Evolutionary conservation across 1,139 yeast genomes (phyloP), one percentile per base, ranked within the genome.

Genomic region (Waltiozyma solani): DNA sequence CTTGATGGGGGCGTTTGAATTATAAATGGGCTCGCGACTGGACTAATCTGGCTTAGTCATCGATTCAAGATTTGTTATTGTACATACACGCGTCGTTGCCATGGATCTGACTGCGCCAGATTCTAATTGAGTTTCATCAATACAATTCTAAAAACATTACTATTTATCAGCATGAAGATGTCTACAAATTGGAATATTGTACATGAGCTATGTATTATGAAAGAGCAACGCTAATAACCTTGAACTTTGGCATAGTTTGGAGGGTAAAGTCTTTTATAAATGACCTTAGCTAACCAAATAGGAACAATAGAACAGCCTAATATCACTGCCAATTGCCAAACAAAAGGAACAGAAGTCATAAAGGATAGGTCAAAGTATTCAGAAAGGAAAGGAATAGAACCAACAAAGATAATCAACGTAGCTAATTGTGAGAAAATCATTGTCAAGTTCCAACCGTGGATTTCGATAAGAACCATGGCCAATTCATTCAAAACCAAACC

Each of bases 221-320:
- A n/a, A n/a, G n/a, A n/a, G n/a, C n/a, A n/a, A n/a, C n/a, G n/a
- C n/a, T 45, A 60, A 31, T 62, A 77, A 46, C 80, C 93, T 58
- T 85, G 96, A 37, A 91, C 97, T 57, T 91, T 91, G n/a, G 97
- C 97, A 59, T 93, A 91, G 56, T 84, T 87, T 32, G 98, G 98
- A 9, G 98, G 98, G 48, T 87, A 75, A 42, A 93, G 60, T 48
- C 69, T 76, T 45, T 95, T 71, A 53, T 80, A 76, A 22, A 89
- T 63, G 7, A 84, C 69, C 57, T 84, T 84, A 4, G 79, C 78
- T 3, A 82, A 63, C 96, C 96, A 89, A 2, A 93, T 95, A 1
- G 98, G 98, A 36, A 87, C 63, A 45, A 91, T 67, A 15, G 96
- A 83, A 9, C 85, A 65, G 1, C 75, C 67, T 36, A 87, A 62